phyloP scores from a whole-genome alignment of 2,329 filamentous ascomycete genomes.

The Colletotrichum noveboracense region DNA sequence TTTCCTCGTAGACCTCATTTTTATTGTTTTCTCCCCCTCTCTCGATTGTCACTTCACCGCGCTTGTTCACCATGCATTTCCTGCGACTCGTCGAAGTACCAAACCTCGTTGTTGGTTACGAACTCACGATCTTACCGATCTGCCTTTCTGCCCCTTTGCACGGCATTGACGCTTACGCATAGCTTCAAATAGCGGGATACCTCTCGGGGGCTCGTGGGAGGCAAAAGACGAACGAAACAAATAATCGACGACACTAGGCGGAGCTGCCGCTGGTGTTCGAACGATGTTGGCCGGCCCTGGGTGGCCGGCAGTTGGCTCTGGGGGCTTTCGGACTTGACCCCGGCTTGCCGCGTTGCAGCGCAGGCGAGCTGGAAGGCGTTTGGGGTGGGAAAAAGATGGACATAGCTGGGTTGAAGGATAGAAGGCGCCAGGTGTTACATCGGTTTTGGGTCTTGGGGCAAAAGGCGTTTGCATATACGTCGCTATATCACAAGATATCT shows the following conservation, averaged over 20 bases:
- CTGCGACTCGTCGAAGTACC: constrained; percentile 1
- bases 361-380: constrained; percentile 7
- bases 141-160: not conserved
- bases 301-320: constrained; percentile 4
- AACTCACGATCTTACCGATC: constrained; percentile 3
- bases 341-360: not conserved
- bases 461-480: constrained; percentile 11
- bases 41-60: constrained; percentile 5
- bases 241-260: not conserved
- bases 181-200: constrained; percentile 7
- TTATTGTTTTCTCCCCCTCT: constrained; percentile 3
- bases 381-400: not conserved
- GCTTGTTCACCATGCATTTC: constrained; percentile 7
- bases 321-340: constrained; percentile 3
- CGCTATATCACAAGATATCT: not conserved
- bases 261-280: not conserved
- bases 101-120: constrained; percentile 1
- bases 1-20: constrained; percentile 10
- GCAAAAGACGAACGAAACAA: not conserved
- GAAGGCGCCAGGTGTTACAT: constrained; percentile 9
- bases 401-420: not conserved
- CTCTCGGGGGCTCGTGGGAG: not conserved
- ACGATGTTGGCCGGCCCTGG: not conserved
- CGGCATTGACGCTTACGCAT: constrained; percentile 14
- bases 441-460: not conserved